Percentiles rank a stretch among this genome's conserved stretches.
These are phyloP conservation scores for Kodamaea kaohsiungensis DNA, from an alignment of 805 yeast species.

Conservation along the genomic window DNA sequence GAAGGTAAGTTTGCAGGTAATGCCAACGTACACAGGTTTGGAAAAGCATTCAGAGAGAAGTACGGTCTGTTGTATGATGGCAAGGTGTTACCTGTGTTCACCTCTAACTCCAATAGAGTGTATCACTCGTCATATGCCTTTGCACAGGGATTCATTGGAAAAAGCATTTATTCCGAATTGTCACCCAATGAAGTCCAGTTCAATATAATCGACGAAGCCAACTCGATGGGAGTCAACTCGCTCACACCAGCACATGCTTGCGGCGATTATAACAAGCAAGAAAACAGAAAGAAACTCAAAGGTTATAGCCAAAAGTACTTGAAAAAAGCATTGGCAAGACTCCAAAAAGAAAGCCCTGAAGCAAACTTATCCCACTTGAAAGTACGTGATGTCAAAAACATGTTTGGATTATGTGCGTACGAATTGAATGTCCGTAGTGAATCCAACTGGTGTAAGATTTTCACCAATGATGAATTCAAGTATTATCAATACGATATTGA, in stretches of 20 bases:
- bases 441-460: slow-evolving; percentile 66
- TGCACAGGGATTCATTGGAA: slow-evolving; percentile 60
- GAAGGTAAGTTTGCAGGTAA: slow-evolving; percentile 54
- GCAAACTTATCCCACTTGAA: slow-evolving; percentile 50
- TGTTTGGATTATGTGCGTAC: slow-evolving; percentile 70
- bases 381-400: slow-evolving; percentile 50
- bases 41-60: slow-evolving; percentile 46
- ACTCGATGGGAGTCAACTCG: slow-evolving; percentile 20
- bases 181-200: slow-evolving; percentile 24
- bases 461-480: slow-evolving; percentile 68
- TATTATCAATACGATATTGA: slow-evolving; percentile 63
- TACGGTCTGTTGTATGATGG: slow-evolving; percentile 49
- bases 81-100: slow-evolving; percentile 48
- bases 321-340: slow-evolving; percentile 54
- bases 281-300: slow-evolving; percentile 14
- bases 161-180: slow-evolving; percentile 31
- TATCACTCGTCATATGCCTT: slow-evolving; percentile 55
- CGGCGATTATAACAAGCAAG: slow-evolving; percentile 16
- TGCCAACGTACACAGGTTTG: slow-evolving; percentile 49
- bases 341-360: slow-evolving; percentile 37
- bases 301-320: slow-evolving; percentile 46
- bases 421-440: slow-evolving; percentile 70
- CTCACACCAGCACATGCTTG: slow-evolving; percentile 31
- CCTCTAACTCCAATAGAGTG: slow-evolving; percentile 57
- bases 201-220: slow-evolving; percentile 48